A percentile compares a stretch with the other conserved stretches of the same genome.
These are phyloP conservation scores for Phoma sp. DNA, from an alignment of 2,329 filamentous ascomycete species.

Conservation along the genomic window DNA sequence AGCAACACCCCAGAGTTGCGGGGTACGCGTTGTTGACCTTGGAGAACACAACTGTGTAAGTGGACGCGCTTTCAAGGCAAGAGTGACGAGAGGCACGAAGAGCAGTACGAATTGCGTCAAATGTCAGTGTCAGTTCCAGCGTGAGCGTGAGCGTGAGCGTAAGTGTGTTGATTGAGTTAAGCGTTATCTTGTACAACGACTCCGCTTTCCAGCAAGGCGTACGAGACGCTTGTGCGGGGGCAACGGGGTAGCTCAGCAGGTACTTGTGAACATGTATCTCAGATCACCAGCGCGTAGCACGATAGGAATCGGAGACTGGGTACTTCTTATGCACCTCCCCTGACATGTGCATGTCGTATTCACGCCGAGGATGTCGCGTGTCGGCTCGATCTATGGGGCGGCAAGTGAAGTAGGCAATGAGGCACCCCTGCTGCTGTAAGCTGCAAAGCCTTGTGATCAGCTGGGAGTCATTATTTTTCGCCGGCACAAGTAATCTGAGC, in stretches of 20 bases:
- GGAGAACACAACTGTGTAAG: not conserved
- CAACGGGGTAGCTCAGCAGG: slow-evolving; percentile 8
- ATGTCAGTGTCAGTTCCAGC: not conserved
- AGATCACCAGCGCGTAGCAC: slow-evolving; percentile 9
- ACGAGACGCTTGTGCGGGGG: slow-evolving; percentile 7
- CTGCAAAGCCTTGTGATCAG: slow-evolving; percentile 16
- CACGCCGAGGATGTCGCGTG: slow-evolving; percentile 11
- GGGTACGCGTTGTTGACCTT: slow-evolving; percentile 7
- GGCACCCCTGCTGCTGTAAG: slow-evolving; percentile 13
- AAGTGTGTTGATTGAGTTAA: slow-evolving; percentile 5
- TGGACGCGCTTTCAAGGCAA: not conserved
- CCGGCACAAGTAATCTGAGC: not conserved
- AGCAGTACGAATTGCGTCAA: not conserved
- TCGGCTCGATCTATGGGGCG: slow-evolving; percentile 10
- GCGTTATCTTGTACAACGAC: slow-evolving; percentile 10
- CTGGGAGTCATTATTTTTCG: slow-evolving; percentile 3
- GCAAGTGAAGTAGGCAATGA: slow-evolving; percentile 11
- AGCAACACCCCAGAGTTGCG: not conserved
- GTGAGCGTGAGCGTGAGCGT: slow-evolving; percentile 1
- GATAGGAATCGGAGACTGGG: not conserved
- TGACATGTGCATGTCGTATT: slow-evolving; percentile 8
- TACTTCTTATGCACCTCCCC: slow-evolving; percentile 9
- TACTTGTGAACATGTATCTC: slow-evolving; percentile 5
- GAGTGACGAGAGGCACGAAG: not conserved
- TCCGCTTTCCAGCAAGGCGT: slow-evolving; percentile 10